These are phyloP conservation scores for Cladosporium sp. DNA, from an alignment of 2,329 filamentous ascomycete species.

Conservation along the genomic window DNA sequence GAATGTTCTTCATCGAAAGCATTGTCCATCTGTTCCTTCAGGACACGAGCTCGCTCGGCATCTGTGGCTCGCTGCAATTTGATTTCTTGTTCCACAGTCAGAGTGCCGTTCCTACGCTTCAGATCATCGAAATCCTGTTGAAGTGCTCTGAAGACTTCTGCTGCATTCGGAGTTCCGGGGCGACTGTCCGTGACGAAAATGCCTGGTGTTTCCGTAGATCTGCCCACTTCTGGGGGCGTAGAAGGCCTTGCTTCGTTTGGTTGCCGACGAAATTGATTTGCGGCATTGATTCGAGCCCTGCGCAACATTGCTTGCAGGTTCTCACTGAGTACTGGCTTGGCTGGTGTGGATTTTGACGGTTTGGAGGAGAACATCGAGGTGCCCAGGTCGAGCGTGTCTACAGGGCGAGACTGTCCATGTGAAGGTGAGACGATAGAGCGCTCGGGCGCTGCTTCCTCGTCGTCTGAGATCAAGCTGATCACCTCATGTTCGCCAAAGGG, in stretches of 20 bases:
- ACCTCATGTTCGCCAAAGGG: background rate
- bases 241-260: no score
- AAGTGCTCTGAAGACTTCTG: background rate
- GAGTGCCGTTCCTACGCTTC: constrained; percentile 15
- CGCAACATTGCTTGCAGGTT: no score
- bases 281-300: no score
- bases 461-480: constrained; percentile 1
- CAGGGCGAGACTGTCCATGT: background rate
- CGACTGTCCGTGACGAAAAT: background rate
- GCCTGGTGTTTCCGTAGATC: no score
- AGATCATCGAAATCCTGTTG: background rate
- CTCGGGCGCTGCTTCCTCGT: background rate
- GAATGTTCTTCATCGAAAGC: background rate
- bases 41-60: constrained; percentile 15
- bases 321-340: no score
- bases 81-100: constrained; percentile 20
- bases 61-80: constrained; percentile 19
- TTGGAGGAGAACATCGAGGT: background rate
- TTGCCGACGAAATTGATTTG: no score
- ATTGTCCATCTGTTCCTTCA: background rate
- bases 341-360: background rate
- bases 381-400: background rate
- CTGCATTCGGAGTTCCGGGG: background rate
- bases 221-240: no score
- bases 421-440: background rate